Percentiles rank a stretch among this genome's conserved stretches.
Evolutionary conservation across 306 rosid species (phyloP).

Genomic region (Inga leiocalycina): DNA sequence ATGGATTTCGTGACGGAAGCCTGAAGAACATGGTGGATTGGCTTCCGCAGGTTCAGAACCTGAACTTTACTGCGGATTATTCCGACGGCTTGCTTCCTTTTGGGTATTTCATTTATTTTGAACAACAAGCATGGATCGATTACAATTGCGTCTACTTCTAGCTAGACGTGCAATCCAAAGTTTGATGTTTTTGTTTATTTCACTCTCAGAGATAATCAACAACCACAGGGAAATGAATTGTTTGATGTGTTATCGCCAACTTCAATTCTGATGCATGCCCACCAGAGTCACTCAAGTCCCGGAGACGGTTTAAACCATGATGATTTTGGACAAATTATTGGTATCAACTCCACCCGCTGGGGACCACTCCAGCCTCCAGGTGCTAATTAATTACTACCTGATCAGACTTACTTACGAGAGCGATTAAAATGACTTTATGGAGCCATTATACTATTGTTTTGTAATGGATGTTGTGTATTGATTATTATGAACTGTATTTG

Average conservation of each 20-base stretch:
- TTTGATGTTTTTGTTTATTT: not conserved
- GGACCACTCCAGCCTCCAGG: slow-evolving; percentile 40
- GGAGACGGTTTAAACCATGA: slow-evolving; percentile 20
- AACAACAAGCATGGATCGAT: not conserved
- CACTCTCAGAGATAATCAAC: slow-evolving; percentile 44
- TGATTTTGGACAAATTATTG: slow-evolving; percentile 38
- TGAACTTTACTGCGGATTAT: slow-evolving; percentile 42
- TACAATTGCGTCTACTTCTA: not conserved
- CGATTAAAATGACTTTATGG: not conserved
- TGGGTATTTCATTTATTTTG: slow-evolving; percentile 37
- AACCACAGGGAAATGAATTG: slow-evolving; percentile 10
- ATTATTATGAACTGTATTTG: not conserved
- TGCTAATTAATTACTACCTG: not conserved
- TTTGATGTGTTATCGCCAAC: slow-evolving; percentile 38
- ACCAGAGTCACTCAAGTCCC: slow-evolving; percentile 32
- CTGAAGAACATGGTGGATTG: slow-evolving; percentile 43
- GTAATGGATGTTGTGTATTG: not conserved
- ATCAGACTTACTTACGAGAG: not conserved
- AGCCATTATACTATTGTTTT: not conserved
- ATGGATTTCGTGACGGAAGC: slow-evolving; percentile 33
- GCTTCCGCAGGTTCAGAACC: slow-evolving; percentile 42
- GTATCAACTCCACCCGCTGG: slow-evolving; percentile 46
- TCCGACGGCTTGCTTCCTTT: slow-evolving; percentile 43
- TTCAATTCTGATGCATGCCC: slow-evolving; percentile 24
- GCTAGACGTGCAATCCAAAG: slow-evolving; percentile 2